Evolutionary conservation across 768 basidiomycete genomes (phyloP).

Genomic region (Boletus pseudopeckii): DNA sequence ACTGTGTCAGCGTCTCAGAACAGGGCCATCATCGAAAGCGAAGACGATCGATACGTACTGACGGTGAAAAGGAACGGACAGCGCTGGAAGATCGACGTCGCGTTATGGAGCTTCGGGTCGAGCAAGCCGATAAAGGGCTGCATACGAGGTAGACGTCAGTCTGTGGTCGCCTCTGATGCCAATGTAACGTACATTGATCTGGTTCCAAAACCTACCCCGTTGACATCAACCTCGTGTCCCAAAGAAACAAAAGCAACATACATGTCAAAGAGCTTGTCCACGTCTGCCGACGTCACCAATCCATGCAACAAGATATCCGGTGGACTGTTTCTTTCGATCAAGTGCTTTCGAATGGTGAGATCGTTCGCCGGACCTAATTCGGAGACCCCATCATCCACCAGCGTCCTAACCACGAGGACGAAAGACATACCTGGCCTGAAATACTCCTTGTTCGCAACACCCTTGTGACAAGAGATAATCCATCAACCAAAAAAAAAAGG

Average conservation of each 20-base stretch:
- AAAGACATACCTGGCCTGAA: constrained; percentile 64
- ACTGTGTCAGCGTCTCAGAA: constrained; percentile 39
- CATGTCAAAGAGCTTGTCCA: constrained; percentile 83
- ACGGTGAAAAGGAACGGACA: constrained; percentile 92
- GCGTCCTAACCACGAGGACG: not conserved
- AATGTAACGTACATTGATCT: constrained; percentile 56
- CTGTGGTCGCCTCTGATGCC: not conserved
- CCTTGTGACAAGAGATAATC: constrained; percentile 38
- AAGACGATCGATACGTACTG: constrained; percentile 42
- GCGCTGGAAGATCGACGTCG: constrained; percentile 72
- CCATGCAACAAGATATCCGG: constrained; percentile 82
- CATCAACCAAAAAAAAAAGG: constrained; percentile 8
- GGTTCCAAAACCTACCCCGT: constrained; percentile 58
- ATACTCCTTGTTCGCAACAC: constrained; percentile 76
- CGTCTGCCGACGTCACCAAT: constrained; percentile 71
- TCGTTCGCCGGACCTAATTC: constrained; percentile 64
- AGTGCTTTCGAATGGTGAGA: constrained; percentile 60
- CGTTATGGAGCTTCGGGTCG: constrained; percentile 78
- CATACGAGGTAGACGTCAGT: constrained; percentile 5
- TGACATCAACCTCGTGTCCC: not conserved
- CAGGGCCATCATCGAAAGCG: not conserved
- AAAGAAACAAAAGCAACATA: constrained; percentile 35
- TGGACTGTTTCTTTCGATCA: constrained; percentile 76
- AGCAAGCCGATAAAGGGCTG: constrained; percentile 70
- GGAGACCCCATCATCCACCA: not conserved